Evolutionary conservation across 805 yeast genomes (phyloP).

Genomic region (Kurtzmaniella cleridarum): DNA sequence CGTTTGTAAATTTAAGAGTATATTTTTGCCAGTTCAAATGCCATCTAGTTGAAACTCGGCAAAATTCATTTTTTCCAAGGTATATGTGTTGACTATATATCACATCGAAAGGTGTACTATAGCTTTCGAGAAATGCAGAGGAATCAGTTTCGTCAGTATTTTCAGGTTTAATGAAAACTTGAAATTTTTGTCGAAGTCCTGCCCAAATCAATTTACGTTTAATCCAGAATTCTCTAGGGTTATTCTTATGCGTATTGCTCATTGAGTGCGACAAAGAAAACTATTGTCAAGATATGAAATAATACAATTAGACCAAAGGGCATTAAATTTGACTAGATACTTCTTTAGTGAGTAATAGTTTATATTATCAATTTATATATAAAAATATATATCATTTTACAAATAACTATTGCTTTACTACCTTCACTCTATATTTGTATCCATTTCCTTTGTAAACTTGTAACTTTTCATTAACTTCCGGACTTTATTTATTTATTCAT

Average conservation of each 20-base stretch:
- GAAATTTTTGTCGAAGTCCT: not conserved
- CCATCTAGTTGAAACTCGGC: slow-evolving; percentile 4
- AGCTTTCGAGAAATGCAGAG: not conserved
- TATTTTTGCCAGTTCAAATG: slow-evolving; percentile 2
- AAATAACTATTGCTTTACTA: not conserved
- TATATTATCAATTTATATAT: not conserved
- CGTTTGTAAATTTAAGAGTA: slow-evolving; percentile 3
- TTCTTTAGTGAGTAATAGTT: slow-evolving; percentile 1
- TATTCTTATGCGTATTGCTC: too few relatives aligned
- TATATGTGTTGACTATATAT: not conserved
- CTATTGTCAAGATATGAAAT: too few relatives aligned
- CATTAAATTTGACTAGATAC: too few relatives aligned
- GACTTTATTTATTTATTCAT: not conserved
- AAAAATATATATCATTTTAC: not conserved
- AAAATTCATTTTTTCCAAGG: slow-evolving; percentile 1
- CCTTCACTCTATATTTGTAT: not conserved
- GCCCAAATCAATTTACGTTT: slow-evolving; percentile 2
- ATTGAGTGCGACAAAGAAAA: too few relatives aligned
- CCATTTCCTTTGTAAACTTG: not conserved
- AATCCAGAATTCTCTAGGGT: not conserved
- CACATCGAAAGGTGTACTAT: slow-evolving; percentile 1
- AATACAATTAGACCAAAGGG: too few relatives aligned
- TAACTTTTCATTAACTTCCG: not conserved
- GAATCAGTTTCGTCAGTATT: not conserved
- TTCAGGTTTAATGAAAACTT: not conserved